Evolutionary conservation across 495 filamentous ascomycete species (phyloP).

Genomic region (Pyronema omphalodes): DNA sequence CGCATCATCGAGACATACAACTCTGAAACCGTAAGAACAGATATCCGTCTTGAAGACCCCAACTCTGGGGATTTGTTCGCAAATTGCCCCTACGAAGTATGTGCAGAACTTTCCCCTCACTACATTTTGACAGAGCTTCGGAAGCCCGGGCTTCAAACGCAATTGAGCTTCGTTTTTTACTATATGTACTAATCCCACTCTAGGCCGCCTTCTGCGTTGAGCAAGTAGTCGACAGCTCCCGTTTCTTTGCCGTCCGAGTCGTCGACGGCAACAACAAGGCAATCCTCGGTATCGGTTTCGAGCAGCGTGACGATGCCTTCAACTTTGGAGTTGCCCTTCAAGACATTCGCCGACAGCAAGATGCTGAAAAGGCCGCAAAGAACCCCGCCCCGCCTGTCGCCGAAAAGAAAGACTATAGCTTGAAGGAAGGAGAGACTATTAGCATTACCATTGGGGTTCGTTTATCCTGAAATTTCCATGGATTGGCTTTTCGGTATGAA

Average conservation of each 20-base stretch:
- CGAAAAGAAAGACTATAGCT: conserved; percentile 49
- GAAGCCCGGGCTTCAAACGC: too few relatives aligned
- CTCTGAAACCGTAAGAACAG: conserved; percentile 41
- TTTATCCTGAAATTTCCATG: not conserved
- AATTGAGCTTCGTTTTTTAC: not conserved
- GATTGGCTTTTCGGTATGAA: not conserved
- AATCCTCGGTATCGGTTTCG: conserved; percentile 64
- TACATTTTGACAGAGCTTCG: not conserved
- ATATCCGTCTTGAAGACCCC: conserved; percentile 58
- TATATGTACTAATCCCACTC: not conserved
- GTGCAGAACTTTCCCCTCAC: not conserved
- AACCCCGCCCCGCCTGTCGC: conserved; percentile 18
- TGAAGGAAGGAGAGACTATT: conserved; percentile 76
- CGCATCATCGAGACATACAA: conserved; percentile 57
- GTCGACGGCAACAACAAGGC: conserved; percentile 50
- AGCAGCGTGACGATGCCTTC: conserved; percentile 64
- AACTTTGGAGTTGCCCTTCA: conserved; percentile 67
- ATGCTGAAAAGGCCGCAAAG: not conserved
- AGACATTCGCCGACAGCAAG: conserved; percentile 35
- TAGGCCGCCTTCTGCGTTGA: conserved; percentile 37
- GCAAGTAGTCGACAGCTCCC: conserved; percentile 49
- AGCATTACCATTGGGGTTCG: conserved; percentile 48
- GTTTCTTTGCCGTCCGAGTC: conserved; percentile 69
- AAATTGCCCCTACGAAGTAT: conserved; percentile 46
- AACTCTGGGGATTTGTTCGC: conserved; percentile 55